Evolutionary conservation across 345 rosid genomes (phyloP), one percentile per base, ranked within the genome.

Genomic region (Diplotaxis tenuifolia): DNA sequence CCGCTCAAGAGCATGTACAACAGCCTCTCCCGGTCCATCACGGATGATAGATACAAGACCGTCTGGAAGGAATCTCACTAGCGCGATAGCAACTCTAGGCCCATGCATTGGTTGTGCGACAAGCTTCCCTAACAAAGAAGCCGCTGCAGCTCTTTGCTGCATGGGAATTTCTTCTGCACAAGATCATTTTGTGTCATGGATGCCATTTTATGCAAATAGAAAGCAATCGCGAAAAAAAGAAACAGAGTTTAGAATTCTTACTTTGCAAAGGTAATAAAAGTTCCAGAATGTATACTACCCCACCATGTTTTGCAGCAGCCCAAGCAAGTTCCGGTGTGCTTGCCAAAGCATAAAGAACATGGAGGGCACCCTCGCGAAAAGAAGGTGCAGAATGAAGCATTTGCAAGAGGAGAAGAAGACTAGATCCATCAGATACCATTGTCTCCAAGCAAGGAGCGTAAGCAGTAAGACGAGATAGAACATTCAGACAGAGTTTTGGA

Each of bases 231-330:
- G 49, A n/a, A 42, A 14, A 16, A 42, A 25, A 65, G 45, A 67
- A 54, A 49, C 50, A 54, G 68, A 68, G 61, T 28, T 70, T 52
- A 73, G 71, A 45, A 80, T 71, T 21, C 53, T 79, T 86, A 95
- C 99, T 86, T 82, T 90, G 96, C 75, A 83, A 74, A 78, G 99
- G 99, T 65, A 95, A 83, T 62, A 95, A 88, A 83, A 95, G 99
- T 82, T 92, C 92, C 71, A 95, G 89, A 75, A 95, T 92, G 85
- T 92, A 95, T 67, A 95, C 89, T 54, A 92, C 97, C 68, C 99
- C 99, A 16, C 99, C 99, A 83, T 92, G 96, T 87, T 90, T 95
- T 74, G 99, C 99, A 83, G 96, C 96, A 59, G 99, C 91, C 99
- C 99, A 95, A 66, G 98, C 98, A 82, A 95, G 98, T 83, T 95